phyloP scores from a whole-genome alignment of 805 yeast species.

The Nakazawaea populi region DNA sequence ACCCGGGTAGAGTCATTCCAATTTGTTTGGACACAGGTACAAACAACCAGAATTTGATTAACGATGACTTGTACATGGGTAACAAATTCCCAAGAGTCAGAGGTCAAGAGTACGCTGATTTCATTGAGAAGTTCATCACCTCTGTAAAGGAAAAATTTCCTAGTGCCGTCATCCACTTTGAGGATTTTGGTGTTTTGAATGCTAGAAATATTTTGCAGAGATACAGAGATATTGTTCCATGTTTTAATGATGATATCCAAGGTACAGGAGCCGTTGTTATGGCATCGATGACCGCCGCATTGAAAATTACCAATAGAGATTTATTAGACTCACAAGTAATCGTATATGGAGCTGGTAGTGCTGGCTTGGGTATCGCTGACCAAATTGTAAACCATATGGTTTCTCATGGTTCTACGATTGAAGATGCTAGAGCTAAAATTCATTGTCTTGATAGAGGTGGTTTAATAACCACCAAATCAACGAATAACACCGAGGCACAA shows the following conservation, averaged over 20 bases:
- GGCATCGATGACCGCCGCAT: conserved; percentile 90
- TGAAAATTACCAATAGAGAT: conserved; percentile 66
- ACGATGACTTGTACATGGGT: conserved; percentile 91
- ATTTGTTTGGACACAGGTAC: conserved; percentile 92
- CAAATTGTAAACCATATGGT: conserved; percentile 88
- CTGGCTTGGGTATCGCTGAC: conserved; percentile 94
- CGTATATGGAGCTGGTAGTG: conserved; percentile 94
- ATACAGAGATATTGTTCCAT: conserved; percentile 70
- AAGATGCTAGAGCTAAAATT: conserved; percentile 70
- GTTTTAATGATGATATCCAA: conserved; percentile 97
- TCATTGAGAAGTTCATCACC: conserved; percentile 73
- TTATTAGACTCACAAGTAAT: conserved; percentile 62
- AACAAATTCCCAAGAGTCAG: conserved; percentile 80
- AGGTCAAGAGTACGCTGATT: conserved; percentile 80
- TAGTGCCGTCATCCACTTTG: conserved; percentile 88
- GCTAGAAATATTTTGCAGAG: conserved; percentile 79
- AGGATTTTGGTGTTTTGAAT: conserved; percentile 91
- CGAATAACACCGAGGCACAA: conserved; percentile 51
- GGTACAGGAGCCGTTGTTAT: conserved; percentile 99
- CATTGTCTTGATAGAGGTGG: conserved; percentile 85
- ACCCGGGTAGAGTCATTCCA: conserved; percentile 91
- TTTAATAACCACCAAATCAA: conserved; percentile 55
- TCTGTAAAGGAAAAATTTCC: conserved; percentile 77
- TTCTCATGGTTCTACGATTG: conserved; percentile 67
- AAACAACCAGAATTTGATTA: conserved; percentile 69